Conservation (phyloP, 139 green algal species). For the Pleodorina starrii region DNA sequence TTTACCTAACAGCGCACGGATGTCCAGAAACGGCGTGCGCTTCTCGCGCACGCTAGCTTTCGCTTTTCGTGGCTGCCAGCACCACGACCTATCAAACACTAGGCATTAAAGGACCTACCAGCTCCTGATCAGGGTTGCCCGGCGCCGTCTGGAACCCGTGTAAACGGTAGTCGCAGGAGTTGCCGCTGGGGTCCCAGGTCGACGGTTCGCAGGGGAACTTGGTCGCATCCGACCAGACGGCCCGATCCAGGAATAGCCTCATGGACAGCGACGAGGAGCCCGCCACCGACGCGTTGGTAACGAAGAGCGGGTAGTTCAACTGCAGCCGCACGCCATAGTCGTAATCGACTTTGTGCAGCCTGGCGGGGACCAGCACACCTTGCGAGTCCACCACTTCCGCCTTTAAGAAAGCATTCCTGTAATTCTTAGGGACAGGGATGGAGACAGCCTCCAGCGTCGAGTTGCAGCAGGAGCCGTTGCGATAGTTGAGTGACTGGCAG, state of each 20-base stretch:
- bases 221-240: slow-evolving; percentile 12
- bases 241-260: not conserved
- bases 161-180: slow-evolving; percentile 57
- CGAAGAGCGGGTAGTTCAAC: slow-evolving; percentile 38
- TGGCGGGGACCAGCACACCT: too few species aligned
- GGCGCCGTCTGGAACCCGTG: slow-evolving; percentile 50
- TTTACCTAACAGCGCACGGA: too few species aligned
- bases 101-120: too few species aligned
- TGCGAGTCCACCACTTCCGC: not conserved
- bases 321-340: slow-evolving; percentile 44
- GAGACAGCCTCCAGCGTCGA: slow-evolving; percentile 50
- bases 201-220: slow-evolving; percentile 56
- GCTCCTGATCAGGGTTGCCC: not conserved
- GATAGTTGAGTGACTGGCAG: slow-evolving; percentile 51
- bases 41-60: too few species aligned
- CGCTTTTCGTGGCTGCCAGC: too few species aligned
- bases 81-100: too few species aligned
- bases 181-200: slow-evolving; percentile 20
- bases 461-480: slow-evolving; percentile 62
- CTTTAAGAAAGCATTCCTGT: not conserved
- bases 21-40: too few species aligned
- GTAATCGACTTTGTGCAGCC: not conserved
- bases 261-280: not conserved
- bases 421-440: not conserved
- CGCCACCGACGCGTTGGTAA: not conserved